A percentile compares a stretch with the other conserved stretches of the same genome.
phyloP scores from a whole-genome alignment of 805 yeast species.

The Ogataea degrootiae region DNA sequence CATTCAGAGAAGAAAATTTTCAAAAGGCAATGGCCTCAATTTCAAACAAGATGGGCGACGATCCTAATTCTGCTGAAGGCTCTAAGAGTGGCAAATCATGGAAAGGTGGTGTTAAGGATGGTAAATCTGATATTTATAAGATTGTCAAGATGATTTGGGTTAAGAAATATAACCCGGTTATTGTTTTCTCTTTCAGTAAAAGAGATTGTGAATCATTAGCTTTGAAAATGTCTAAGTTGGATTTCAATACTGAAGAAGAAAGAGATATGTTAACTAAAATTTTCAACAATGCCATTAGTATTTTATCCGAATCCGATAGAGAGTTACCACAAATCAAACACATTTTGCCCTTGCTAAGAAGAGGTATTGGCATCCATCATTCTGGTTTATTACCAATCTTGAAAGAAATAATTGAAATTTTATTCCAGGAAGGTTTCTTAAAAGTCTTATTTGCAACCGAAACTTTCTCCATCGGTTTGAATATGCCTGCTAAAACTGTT shows the following conservation, averaged over 20 bases:
- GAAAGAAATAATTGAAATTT: constrained; percentile 91
- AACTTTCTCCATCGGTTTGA: constrained; percentile 95
- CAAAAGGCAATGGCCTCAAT: constrained; percentile 98
- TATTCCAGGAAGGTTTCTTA: constrained; percentile 93
- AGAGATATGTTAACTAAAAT: constrained; percentile 86
- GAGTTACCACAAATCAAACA: constrained; percentile 93
- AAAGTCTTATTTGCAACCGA: constrained; percentile 97
- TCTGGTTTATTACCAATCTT: constrained; percentile 89
- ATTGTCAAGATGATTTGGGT: constrained; percentile 98
- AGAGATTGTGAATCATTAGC: constrained; percentile 96
- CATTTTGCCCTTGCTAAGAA: constrained; percentile 77
- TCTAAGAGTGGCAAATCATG: constrained; percentile 63
- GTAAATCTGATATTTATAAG: constrained; percentile 82
- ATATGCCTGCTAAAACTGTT: constrained; percentile 99
- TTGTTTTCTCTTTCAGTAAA: constrained; percentile 96
- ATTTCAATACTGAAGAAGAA: constrained; percentile 91
- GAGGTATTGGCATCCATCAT: constrained; percentile 99
- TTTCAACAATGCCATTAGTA: constrained; percentile 81
- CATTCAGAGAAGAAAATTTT: constrained; percentile 94
- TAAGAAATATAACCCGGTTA: constrained; percentile 94
- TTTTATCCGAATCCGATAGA: constrained; percentile 85
- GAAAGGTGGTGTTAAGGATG: constrained; percentile 73
- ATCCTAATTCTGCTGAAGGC: constrained; percentile 56
- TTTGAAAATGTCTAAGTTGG: constrained; percentile 90
- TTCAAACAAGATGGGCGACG: constrained; percentile 78